Conservation (phyloP, 1,284 basidiomycete species). For the Papiliotrema terrestris region DNA sequence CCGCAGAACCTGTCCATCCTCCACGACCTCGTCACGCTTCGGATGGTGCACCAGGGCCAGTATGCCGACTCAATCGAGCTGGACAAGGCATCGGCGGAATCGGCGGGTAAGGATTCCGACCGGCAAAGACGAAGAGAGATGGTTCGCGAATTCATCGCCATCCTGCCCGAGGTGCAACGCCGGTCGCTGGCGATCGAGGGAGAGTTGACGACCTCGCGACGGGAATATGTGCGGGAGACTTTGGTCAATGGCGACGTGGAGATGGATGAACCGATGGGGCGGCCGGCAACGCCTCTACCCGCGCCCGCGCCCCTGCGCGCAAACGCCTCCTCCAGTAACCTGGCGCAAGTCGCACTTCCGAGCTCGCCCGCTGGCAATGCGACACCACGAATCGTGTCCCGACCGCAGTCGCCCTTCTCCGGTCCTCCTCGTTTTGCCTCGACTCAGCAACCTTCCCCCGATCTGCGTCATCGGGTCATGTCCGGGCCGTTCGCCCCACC, state of each 20-base stretch:
- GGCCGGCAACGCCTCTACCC: not conserved
- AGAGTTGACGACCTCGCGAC: conserved; percentile 9
- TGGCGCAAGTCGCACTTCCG: conserved; percentile 2
- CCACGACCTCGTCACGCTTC: conserved; percentile 75
- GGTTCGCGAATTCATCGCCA: conserved; percentile 62
- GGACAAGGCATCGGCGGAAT: conserved; percentile 57
- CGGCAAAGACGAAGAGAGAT: conserved; percentile 58
- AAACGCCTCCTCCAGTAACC: conserved; percentile 23
- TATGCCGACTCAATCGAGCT: conserved; percentile 69
- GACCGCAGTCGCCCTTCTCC: conserved; percentile 29
- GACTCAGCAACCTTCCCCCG: conserved; percentile 2
- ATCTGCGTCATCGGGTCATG: conserved; percentile 12
- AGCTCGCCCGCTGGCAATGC: conserved; percentile 7
- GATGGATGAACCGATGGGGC: conserved; percentile 4
- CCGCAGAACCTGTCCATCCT: conserved; percentile 58
- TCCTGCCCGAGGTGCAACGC: conserved; percentile 60
- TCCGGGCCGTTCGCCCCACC: conserved; percentile 32
- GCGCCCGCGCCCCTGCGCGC: conserved; percentile 29
- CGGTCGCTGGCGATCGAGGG: conserved; percentile 29
- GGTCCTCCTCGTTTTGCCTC: conserved; percentile 42
- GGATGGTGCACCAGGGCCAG: conserved; percentile 69
- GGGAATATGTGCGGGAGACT: conserved; percentile 1
- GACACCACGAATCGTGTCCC: not conserved
- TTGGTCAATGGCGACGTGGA: conserved; percentile 18
- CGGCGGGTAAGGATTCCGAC: conserved; percentile 34